Evolutionary conservation across 2,329 filamentous ascomycete species (phyloP).

Genomic region (Chaetothyriales sp.): DNA sequence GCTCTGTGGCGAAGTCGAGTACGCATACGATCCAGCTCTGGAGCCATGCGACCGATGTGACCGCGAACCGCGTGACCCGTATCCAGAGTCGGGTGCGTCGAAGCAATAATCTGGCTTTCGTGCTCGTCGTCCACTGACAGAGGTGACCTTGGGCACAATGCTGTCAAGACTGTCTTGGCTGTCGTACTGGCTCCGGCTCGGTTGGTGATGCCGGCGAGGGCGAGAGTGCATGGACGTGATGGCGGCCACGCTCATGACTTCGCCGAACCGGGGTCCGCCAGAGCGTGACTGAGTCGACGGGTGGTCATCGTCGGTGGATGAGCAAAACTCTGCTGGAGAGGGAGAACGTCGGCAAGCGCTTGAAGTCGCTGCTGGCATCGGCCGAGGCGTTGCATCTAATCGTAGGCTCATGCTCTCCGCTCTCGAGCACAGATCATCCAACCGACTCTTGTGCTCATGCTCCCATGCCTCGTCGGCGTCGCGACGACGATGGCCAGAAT

Average conservation of each 20-base stretch:
- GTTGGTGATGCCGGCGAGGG: neutral
- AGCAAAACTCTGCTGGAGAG: neutral
- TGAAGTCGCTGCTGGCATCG: neutral
- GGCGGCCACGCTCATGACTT: neutral
- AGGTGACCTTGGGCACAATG: constrained; percentile 1
- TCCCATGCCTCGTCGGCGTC: constrained; percentile 16
- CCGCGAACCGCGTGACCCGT: constrained; percentile 9
- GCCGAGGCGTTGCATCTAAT: neutral
- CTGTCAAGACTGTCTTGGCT: constrained; percentile 15
- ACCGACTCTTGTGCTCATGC: constrained; percentile 10
- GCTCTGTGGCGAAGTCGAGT: constrained; percentile 6
- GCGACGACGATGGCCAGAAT: constrained; percentile 11
- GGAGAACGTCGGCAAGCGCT: neutral
- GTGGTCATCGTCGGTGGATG: neutral
- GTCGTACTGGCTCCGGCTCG: constrained; percentile 3
- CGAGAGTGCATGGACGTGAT: neutral
- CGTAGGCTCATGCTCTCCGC: neutral
- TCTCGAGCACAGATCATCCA: neutral
- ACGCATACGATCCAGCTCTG: neutral
- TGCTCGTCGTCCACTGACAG: neutral
- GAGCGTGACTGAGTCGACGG: neutral
- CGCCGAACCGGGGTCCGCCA: neutral
- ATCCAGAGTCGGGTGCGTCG: constrained; percentile 12
- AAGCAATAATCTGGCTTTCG: constrained; percentile 1
- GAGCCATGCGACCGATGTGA: constrained; percentile 9